Evolutionary conservation across 768 basidiomycete species (phyloP), one percentile per base, ranked within the genome.

Genomic region (Pulveroboletus sp.): DNA sequence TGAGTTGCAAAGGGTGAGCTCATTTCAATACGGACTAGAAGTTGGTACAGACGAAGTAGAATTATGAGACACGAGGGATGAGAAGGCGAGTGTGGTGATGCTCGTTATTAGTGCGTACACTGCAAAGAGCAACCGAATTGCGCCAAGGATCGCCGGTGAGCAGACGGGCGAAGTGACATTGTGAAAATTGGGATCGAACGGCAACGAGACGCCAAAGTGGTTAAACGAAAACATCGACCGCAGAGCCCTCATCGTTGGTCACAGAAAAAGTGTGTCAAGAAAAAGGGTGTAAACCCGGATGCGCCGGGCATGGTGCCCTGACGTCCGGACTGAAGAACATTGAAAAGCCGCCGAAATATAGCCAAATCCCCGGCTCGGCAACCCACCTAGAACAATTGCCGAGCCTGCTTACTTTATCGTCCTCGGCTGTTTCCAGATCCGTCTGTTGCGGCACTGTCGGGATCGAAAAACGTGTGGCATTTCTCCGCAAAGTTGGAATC

Each of bases 121-220:
- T 1, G 78, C 83, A 24, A 85, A 54, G 3, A 73, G 46, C 24
- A 77, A 58, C 36, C 84, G 73, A 27, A 81, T 50, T 5, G 47
- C 45, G 2, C 74, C 80, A 25, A 86, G 72, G 19, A 61, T 49
- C 14, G 54, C 19, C 13, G 81, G 73, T 4, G 75, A 67, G 45
- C 84, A 54, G 12, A 79, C 43, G 12, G 69, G 66, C 0, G 71
- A 73, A 5, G 77, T 73, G 47, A 76, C 76, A 51, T 70, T 58
- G 45, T 57, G 49, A 47, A 64, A 66, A 4, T 61, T 47, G 1
- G 64, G 57, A 59, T 78, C 76, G 51, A 78, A 78, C 6, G 76
- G 71, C 13, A 59, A 23, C 27, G 60, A 44, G 34, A 73, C 70
- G n/a, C 72, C 73, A 25, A 74, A 68, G 10, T 24, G 25, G 17